A percentile compares a stretch with the other conserved stretches of the same genome.
These are phyloP conservation scores for Puccinia novopanici DNA, from an alignment of 1,284 basidiomycete species.

Conservation along the genomic window DNA sequence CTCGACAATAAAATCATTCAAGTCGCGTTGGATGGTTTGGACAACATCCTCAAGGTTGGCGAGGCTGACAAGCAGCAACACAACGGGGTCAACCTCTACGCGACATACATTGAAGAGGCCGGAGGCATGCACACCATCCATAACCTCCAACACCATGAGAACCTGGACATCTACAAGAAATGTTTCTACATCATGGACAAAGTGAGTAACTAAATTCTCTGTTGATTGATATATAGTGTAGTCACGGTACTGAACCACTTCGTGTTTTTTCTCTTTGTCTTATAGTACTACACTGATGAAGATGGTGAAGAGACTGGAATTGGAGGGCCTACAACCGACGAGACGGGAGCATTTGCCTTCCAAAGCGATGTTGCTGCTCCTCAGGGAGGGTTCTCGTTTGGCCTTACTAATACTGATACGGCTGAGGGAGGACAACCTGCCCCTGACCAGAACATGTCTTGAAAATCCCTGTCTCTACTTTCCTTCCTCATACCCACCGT, in stretches of 20 bases:
- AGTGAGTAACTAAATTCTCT: slow-evolving; percentile 68
- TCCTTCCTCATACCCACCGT: neutral
- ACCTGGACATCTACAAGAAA: slow-evolving; percentile 98
- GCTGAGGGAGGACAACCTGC: neutral
- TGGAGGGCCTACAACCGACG: slow-evolving; percentile 77
- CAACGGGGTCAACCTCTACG: slow-evolving; percentile 88
- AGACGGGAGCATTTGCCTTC: slow-evolving; percentile 75
- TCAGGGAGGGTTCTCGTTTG: slow-evolving; percentile 92
- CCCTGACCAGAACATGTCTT: slow-evolving; percentile 46
- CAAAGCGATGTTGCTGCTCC: slow-evolving; percentile 72
- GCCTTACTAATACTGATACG: slow-evolving; percentile 48
- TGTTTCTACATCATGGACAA: slow-evolving; percentile 99
- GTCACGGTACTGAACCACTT: no score
- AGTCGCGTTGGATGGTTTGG: slow-evolving; percentile 94
- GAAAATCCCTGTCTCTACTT: neutral
- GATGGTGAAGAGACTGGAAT: slow-evolving; percentile 70
- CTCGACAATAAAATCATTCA: slow-evolving; percentile 99
- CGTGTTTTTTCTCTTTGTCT: neutral
- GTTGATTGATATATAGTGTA: slow-evolving; percentile 63
- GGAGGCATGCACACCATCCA: slow-evolving; percentile 76
- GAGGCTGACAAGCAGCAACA: slow-evolving; percentile 87
- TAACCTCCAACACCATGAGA: slow-evolving; percentile 98
- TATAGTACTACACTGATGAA: slow-evolving; percentile 59
- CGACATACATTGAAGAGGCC: slow-evolving; percentile 91
- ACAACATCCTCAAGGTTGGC: slow-evolving; percentile 98